Conservation (phyloP, 2,329 filamentous ascomycete species). For the Xylariomycetidae sp. region DNA sequence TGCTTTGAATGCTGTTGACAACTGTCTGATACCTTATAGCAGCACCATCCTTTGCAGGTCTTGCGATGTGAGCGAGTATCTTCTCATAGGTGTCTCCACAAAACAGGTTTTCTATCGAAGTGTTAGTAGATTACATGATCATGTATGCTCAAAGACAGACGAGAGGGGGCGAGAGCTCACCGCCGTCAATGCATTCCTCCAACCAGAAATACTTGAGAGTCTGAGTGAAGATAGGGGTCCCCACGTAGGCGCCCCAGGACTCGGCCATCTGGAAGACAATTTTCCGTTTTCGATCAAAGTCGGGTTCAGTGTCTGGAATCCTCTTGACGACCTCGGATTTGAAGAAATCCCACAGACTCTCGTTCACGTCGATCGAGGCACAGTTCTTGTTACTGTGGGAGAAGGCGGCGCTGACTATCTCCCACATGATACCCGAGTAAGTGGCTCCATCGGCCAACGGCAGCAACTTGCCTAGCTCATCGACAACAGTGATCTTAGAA, state of each 20-base stretch:
- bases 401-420: slow-evolving; percentile 62
- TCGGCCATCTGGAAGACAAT: slow-evolving; percentile 49
- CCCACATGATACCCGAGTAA: slow-evolving; percentile 56
- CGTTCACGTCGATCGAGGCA: slow-evolving; percentile 37
- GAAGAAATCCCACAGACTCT: slow-evolving; percentile 52
- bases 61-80: slow-evolving; percentile 52
- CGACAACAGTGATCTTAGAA: slow-evolving; percentile 47
- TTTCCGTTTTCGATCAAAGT: slow-evolving; percentile 34
- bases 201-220: slow-evolving; percentile 74
- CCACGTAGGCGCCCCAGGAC: slow-evolving; percentile 67
- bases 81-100: slow-evolving; percentile 54
- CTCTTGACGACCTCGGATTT: slow-evolving; percentile 35
- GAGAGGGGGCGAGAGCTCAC: slow-evolving; percentile 29
- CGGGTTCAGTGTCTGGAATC: slow-evolving; percentile 38
- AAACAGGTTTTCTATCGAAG: slow-evolving; percentile 48
- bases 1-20: slow-evolving; percentile 38
- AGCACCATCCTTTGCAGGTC: slow-evolving; percentile 49
- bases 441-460: slow-evolving; percentile 37
- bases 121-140: slow-evolving; percentile 15
- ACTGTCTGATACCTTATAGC: slow-evolving; percentile 45
- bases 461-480: slow-evolving; percentile 49
- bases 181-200: slow-evolving; percentile 70
- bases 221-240: slow-evolving; percentile 56
- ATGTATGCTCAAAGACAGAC: background rate
- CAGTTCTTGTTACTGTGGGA: slow-evolving; percentile 54